Evolutionary conservation across 257 asterid species (phyloP).

Genomic region (Primulina huaijiensis): DNA sequence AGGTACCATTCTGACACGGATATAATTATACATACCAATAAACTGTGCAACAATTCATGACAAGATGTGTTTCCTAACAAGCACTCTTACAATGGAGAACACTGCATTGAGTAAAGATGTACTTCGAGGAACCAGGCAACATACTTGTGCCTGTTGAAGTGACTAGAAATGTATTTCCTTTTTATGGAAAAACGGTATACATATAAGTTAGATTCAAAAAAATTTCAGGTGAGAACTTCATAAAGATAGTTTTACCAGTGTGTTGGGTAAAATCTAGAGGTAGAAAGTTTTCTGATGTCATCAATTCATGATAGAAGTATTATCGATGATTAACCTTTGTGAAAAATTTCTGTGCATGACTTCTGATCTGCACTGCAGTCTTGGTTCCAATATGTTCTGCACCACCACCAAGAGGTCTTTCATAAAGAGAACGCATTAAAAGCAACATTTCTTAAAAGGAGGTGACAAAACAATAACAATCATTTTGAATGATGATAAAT

Average conservation of each 20-base stretch:
- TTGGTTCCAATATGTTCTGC: constrained; percentile 98
- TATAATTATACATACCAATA: not conserved
- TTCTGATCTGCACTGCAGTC: constrained; percentile 99
- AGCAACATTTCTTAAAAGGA: constrained; percentile 26
- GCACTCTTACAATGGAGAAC: not conserved
- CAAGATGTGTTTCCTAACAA: not conserved
- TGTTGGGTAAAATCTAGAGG: constrained; percentile 21
- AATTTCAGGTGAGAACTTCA: constrained; percentile 1
- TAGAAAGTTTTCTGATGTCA: constrained; percentile 15
- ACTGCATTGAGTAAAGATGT: not conserved
- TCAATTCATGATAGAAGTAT: constrained; percentile 31
- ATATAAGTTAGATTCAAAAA: constrained; percentile 10
- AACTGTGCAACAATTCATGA: constrained; percentile 5
- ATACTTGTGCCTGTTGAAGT: not conserved
- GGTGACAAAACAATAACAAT: constrained; percentile 12
- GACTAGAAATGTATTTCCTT: not conserved
- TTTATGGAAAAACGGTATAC: constrained; percentile 11
- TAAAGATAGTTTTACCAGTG: not conserved
- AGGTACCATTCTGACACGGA: not conserved
- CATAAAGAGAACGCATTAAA: constrained; percentile 36
- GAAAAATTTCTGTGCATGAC: constrained; percentile 98
- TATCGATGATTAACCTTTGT: constrained; percentile 73
- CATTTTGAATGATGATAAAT: not conserved
- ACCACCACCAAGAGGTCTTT: constrained; percentile 49
- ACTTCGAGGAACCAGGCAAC: constrained; percentile 1